A percentile compares a stretch with the other conserved stretches of the same genome.
These are phyloP conservation scores for Lactifluus subvellereus DNA, from an alignment of 768 basidiomycete genomes.

Conservation along the genomic window DNA sequence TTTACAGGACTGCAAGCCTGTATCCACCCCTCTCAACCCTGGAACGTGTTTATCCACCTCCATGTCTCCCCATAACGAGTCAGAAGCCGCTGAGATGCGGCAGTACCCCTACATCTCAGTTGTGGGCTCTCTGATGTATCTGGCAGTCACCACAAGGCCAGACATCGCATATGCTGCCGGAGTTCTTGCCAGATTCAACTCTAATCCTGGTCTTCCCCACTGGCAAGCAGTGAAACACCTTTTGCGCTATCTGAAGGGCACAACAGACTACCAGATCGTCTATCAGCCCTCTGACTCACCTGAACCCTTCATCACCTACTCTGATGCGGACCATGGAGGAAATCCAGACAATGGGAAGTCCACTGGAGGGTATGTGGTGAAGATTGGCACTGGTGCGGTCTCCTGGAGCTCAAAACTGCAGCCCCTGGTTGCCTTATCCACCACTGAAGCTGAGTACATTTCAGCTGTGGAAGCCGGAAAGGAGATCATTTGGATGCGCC, in stretches of 20 bases:
- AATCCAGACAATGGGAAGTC: constrained; percentile 11
- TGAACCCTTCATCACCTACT: constrained; percentile 4
- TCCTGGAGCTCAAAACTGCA: too few species aligned
- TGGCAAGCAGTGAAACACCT: too few species aligned
- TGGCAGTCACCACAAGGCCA: not conserved
- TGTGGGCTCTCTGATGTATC: too few species aligned
- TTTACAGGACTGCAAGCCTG: too few species aligned
- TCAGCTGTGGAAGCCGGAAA: too few species aligned
- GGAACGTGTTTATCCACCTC: constrained; percentile 2
- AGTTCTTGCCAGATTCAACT: constrained; percentile 5
- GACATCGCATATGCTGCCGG: not conserved
- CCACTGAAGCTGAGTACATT: too few species aligned
- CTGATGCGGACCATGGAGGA: constrained; percentile 9
- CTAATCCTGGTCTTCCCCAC: too few species aligned
- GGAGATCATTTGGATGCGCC: too few species aligned
- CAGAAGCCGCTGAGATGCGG: constrained; percentile 2
- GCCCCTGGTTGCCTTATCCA: too few species aligned
- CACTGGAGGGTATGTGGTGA: too few species aligned
- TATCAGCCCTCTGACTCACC: not conserved
- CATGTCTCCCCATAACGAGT: not conserved
- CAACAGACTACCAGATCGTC: not conserved
- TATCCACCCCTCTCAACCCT: constrained; percentile 6
- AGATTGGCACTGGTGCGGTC: too few species aligned
- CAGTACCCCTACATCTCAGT: not conserved
- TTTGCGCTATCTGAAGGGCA: too few species aligned